Base-by-base conservation (phyloP, 768 basidiomycete genomes). In the Suillus ampliporus region DNA sequence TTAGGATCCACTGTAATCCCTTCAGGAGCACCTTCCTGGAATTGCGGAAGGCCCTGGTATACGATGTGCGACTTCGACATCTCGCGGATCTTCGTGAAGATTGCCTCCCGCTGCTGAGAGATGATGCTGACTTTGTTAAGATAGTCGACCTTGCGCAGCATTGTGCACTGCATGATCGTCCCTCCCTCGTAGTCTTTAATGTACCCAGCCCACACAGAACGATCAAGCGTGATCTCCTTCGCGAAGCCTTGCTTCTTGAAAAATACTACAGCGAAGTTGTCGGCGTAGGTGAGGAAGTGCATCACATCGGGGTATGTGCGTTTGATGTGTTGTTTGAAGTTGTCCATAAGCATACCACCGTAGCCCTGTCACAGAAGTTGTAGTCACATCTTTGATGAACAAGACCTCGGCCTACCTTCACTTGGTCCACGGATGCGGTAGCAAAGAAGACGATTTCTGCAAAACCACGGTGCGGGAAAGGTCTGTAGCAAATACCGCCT, bases 181-280 rank as follows among this genome's bases (percentile, higher is more conserved):
- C 94, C 96, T 44, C 97, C 97, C 76, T 99, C 97, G 76, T 99
- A 99, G 74, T 99, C 97, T 75, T 99, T 99, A 87, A 99, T 99
- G 76, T 99, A 99, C 13, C 96, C 97, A 0, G 97, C 96, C 97
- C 97, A 99, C 9, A 90, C 83, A 2, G 91, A 87, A 48, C 96
- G 86, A 64, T 90, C 90, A n/a, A 97, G 84, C 1, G 91, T 90
- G 64, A 99, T 97, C 61, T 99, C 96, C 75, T 99, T 99, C 7
- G 94, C 92, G 76, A 99, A 99, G 0, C 97, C 97, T 80, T 99
- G 97, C 74, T 99, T 99, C 75, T 95, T 95, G 82, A 99, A 99
- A 77, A 98, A 99, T 4, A 97, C 97, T 43, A 99, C 95, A 19
- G 97, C 97, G 73, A 94, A 99, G 75, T 99, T 99, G 78, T 99